These are phyloP conservation scores for Erysimum cheiri DNA, from an alignment of 441 rosid genomes.

Conservation along the genomic window DNA sequence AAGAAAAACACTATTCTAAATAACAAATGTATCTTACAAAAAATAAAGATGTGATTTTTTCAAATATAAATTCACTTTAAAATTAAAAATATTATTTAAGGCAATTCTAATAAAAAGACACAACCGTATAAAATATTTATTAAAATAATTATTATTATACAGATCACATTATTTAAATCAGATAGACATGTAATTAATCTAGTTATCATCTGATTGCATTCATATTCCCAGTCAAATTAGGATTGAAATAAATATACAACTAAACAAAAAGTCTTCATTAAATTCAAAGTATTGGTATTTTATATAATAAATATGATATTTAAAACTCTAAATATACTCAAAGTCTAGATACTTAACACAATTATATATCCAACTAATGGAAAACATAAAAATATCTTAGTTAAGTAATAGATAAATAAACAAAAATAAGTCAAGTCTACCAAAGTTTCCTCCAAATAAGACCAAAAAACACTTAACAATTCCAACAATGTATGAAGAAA, in stretches of 20 bases:
- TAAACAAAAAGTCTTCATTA: neutral
- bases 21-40: too few species aligned
- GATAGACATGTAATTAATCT: neutral
- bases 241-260: neutral
- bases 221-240: constrained; percentile 15
- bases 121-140: too few species aligned
- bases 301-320: neutral
- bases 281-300: constrained; percentile 18
- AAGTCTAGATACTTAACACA: neutral
- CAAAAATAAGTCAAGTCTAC: constrained; percentile 10
- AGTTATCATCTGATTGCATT: neutral
- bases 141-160: too few species aligned
- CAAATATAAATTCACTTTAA: too few species aligned
- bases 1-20: too few species aligned
- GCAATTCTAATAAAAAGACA: too few species aligned
- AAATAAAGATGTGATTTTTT: too few species aligned
- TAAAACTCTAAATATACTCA: constrained; percentile 5
- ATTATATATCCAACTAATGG: neutral
- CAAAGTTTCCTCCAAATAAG: constrained; percentile 31
- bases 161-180: neutral
- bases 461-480: constrained; percentile 8
- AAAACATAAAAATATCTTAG: too few species aligned
- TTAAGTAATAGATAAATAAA: neutral
- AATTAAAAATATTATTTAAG: too few species aligned
- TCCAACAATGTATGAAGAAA: constrained; percentile 1